Percentiles rank a stretch among this genome's conserved stretches.
Evolutionary conservation across 352 stramenopile species (phyloP).

Genomic region (Phytophthora hibernalis): DNA sequence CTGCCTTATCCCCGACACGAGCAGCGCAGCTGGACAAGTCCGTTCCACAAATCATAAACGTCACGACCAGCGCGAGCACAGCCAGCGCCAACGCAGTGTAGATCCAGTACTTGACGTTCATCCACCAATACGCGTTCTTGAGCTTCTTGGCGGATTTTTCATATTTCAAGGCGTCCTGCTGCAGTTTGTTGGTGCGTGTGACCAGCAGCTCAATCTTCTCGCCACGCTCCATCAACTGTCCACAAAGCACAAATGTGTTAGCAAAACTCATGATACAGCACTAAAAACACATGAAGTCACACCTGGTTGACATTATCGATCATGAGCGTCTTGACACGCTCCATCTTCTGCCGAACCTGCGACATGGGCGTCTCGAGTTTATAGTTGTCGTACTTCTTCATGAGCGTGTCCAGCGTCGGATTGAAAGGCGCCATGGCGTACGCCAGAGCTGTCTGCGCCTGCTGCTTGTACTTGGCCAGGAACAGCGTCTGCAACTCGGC

Average conservation of each 20-base stretch:
- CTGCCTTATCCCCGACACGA: constrained; percentile 48
- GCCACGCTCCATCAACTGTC: constrained; percentile 94
- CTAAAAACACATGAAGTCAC: not conserved
- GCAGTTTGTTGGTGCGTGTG: constrained; percentile 91
- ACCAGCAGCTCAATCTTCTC: constrained; percentile 97
- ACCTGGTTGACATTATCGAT: constrained; percentile 98
- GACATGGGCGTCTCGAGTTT: constrained; percentile 80
- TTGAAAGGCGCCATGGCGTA: constrained; percentile 77
- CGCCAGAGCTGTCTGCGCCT: constrained; percentile 71
- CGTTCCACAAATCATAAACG: constrained; percentile 80
- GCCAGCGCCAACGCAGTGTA: constrained; percentile 57
- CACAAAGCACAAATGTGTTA: not conserved
- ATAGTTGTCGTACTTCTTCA: constrained; percentile 89
- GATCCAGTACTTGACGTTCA: constrained; percentile 86
- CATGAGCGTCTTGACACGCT: constrained; percentile 98
- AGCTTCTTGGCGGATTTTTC: constrained; percentile 94
- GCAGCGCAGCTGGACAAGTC: constrained; percentile 68
- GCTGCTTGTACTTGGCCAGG: constrained; percentile 64
- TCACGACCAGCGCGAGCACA: constrained; percentile 68
- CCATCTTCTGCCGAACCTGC: constrained; percentile 95
- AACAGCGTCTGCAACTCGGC: constrained; percentile 72
- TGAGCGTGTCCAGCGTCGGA: constrained; percentile 63
- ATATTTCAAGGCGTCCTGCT: constrained; percentile 97
- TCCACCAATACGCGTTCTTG: constrained; percentile 91
- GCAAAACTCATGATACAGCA: not conserved